Evolutionary conservation across 352 stramenopile genomes (phyloP).

Genomic region (Phytophthora agathidicida): DNA sequence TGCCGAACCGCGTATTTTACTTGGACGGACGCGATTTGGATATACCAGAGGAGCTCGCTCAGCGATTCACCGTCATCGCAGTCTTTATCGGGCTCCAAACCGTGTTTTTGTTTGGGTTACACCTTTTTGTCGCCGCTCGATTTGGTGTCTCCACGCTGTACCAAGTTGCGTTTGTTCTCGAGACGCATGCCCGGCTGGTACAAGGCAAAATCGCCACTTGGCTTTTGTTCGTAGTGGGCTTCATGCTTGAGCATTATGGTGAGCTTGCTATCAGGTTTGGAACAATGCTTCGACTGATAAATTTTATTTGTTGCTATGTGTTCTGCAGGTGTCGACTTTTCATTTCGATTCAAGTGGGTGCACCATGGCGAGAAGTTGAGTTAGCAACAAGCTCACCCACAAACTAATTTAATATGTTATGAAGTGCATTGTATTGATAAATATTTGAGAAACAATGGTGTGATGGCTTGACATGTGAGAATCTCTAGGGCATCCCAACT

Average conservation of each 20-base stretch:
- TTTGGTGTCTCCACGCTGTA: conserved; percentile 43
- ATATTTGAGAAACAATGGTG: too few relatives aligned
- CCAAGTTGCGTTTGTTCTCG: conserved; percentile 56
- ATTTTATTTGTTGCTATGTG: background rate
- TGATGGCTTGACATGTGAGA: too few relatives aligned
- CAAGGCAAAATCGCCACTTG: conserved; percentile 48
- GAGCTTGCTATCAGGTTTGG: background rate
- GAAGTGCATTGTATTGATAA: too few relatives aligned
- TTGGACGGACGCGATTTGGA: conserved; percentile 13
- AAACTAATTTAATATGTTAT: too few relatives aligned
- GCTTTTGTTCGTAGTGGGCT: conserved; percentile 32
- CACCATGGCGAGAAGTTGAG: too few relatives aligned
- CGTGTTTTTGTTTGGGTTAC: conserved; percentile 28
- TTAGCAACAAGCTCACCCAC: too few relatives aligned
- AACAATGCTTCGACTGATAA: background rate
- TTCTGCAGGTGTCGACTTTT: conserved; percentile 17
- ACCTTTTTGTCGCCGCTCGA: conserved; percentile 29
- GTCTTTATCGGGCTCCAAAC: conserved; percentile 33
- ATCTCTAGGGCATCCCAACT: too few relatives aligned
- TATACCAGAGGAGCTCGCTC: conserved; percentile 1
- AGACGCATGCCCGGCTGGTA: conserved; percentile 45
- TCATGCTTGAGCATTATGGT: conserved; percentile 39
- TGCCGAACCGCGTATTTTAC: conserved; percentile 38
- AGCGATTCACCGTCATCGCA: conserved; percentile 26
- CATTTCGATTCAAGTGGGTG: conserved; percentile 14